Percentiles rank a stretch among this genome's conserved stretches.
phyloP scores from a whole-genome alignment of 1,284 basidiomycete genomes.

The Macrocystidia cucumis region DNA sequence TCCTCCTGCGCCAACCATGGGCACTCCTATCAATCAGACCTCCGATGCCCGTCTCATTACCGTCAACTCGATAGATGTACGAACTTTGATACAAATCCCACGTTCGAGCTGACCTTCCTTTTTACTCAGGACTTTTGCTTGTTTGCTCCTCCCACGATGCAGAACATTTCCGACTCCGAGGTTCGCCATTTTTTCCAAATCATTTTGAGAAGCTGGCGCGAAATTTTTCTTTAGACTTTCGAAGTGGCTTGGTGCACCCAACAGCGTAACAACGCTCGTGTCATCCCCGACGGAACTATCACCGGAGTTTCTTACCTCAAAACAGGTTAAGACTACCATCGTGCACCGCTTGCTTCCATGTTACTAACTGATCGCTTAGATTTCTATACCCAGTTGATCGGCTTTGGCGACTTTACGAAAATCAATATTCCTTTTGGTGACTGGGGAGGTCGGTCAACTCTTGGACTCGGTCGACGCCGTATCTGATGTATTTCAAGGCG shows the following conservation, averaged over 20 bases:
- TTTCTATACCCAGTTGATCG: conserved; percentile 32
- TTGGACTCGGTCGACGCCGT: conserved; percentile 18
- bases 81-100: neutral
- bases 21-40: conserved; percentile 30
- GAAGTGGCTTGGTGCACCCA: conserved; percentile 70
- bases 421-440: conserved; percentile 26
- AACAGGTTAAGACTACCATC: conserved; percentile 25
- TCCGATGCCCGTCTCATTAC: conserved; percentile 27
- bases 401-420: conserved; percentile 30
- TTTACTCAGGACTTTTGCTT: conserved; percentile 33
- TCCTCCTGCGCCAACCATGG: conserved; percentile 27
- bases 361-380: conserved; percentile 13
- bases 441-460: conserved; percentile 39
- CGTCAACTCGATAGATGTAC: conserved; percentile 30
- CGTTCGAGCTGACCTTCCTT: too few species aligned
- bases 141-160: conserved; percentile 26
- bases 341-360: neutral
- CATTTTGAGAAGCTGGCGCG: conserved; percentile 2
- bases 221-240: conserved; percentile 31
- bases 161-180: conserved; percentile 27
- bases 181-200: conserved; percentile 11
- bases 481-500: conserved; percentile 22
- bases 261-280: conserved; percentile 47
- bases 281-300: conserved; percentile 52
- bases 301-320: conserved; percentile 48